A percentile compares a stretch with the other conserved stretches of the same genome.
Evolutionary conservation across 2,329 filamentous ascomycete genomes (phyloP).

Genomic region (Trichoderma brevicompactum): DNA sequence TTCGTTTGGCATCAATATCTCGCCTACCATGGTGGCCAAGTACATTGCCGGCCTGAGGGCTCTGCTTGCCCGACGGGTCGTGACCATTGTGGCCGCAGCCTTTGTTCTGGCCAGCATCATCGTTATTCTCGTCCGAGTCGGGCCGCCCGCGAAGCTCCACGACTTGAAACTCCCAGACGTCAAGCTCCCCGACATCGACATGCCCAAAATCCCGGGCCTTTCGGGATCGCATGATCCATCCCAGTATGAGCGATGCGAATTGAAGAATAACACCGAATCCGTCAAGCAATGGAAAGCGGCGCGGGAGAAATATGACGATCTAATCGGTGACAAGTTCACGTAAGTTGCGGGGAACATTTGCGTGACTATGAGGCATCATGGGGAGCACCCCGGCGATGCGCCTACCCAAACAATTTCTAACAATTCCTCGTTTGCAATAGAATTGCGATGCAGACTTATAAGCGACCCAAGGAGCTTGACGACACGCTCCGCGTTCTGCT

Average conservation of each 20-base stretch:
- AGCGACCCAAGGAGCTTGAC: conserved; percentile 36
- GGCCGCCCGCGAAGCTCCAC: conserved; percentile 17
- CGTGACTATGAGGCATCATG: not conserved
- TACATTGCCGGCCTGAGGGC: conserved; percentile 26
- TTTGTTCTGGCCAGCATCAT: conserved; percentile 24
- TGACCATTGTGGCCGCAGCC: conserved; percentile 24
- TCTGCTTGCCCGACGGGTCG: conserved; percentile 21
- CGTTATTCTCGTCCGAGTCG: conserved; percentile 24
- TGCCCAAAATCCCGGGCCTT: conserved; percentile 20
- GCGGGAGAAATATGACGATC: conserved; percentile 47
- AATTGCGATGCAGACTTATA: conserved; percentile 38
- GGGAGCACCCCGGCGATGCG: not conserved
- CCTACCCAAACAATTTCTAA: not conserved
- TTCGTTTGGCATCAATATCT: conserved; percentile 10
- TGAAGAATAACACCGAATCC: conserved; percentile 19
- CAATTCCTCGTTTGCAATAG: conserved; percentile 19
- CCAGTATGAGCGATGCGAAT: conserved; percentile 15
- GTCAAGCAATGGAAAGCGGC: conserved; percentile 27
- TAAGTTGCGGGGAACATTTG: conserved; percentile 27
- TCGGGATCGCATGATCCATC: conserved; percentile 1
- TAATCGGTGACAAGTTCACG: conserved; percentile 38
- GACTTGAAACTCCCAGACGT: conserved; percentile 16
- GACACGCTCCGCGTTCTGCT: conserved; percentile 34
- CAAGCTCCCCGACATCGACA: conserved; percentile 27
- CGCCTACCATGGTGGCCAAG: conserved; percentile 26